Base-by-base conservation (phyloP, 1,284 basidiomycete species). In the Gomphus bonarii region DNA sequence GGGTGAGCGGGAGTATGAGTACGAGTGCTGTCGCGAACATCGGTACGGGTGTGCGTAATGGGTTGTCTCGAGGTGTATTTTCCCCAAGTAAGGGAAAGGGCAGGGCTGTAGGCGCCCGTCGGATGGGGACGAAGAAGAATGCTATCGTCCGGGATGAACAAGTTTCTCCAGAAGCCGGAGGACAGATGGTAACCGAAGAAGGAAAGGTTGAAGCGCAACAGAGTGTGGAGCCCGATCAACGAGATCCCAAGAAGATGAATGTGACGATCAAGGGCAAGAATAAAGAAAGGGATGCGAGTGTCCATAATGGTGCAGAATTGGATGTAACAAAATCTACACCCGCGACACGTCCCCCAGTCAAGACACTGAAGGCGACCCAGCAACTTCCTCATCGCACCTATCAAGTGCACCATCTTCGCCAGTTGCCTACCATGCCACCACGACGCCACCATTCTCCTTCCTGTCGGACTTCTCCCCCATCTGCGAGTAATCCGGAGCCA, bases 341-440 rank as follows among this genome's bases (percentile, higher is more conserved):
- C 12, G 22, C n/a, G 25, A 25, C n/a, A 7, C 30, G 8, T 10
- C 25, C 12, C 3, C 46, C 25, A 18, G 25, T 30, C 10, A 7
- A 25, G 25, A 10, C 46, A 9, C 4, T 30, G 12, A 18, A 28
- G 44, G 20, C 44, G 7, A n/a, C 22, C 1, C 44, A 46, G 14
- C 44, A 20, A 11, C 9, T 46, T 9, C 44, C 25, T 25, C 44
- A 12, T 20, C 18, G 7, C 44, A 46, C n/a, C 9, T 40, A 58
- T 16, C 22, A 36, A 47, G 16, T 38, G 4, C 51, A 22, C n/a
- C 35, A 53, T 14, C 56, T 53, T 12, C 56, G 56, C 20, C 56
- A 58, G 18, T 38, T 53, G 20, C 56, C 56, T 14, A 58, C 56
- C 9, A 53, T 46, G 18, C 50, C 55, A 12, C 55, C 49, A 16